Evolutionary conservation across 1,284 basidiomycete species (phyloP), one percentile per base, ranked within the genome.

Genomic region (Austroboletus niveus): DNA sequence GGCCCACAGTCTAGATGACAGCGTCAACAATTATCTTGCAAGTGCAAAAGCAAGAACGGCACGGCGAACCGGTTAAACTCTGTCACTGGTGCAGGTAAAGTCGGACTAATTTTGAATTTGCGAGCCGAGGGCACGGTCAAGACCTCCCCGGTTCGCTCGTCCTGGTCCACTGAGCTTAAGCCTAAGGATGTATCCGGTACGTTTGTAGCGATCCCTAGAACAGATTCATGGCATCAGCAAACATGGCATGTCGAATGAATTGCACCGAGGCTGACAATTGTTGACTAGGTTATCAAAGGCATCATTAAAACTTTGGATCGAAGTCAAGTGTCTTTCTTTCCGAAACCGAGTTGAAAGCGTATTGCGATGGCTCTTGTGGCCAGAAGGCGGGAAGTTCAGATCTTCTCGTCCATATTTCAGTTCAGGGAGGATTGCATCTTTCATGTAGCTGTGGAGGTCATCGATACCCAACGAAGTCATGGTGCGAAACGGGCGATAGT

Each of bases 301-400:
- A 14, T 58, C 48, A 31, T 52, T 51, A 11, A 71, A 34, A 51
- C 55, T 57, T 60, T 61, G 47, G 44, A 60, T 63, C 51, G 60
- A 55, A 61, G 66, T 49, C 46, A 76, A 62, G 31, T 62, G 62
- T 38, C 77, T 66, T 54, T 66, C 64, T 34, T 57, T 58, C 55
- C 71, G 69, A 40, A 69, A 71, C 11, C 68, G 63, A 35, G 73
- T 64, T 10, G 64, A 59, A 24, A 79, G 64, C 3, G 56, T 56
- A 51, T 71, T 75, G 45, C 57, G 60, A 53, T 76, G 76, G 31
- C 70, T 69, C 51, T 70, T 71, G 51, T 74, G 66, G 2, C 65
- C 68, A 0, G 52, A 47, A 2, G 63, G 66, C 12, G 74, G 72
- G 46, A 68, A 56, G 8, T 39, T 52, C 4, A 69, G 60, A 11